Conservation (phyloP, 345 rosid genomes). For the Kernera saxatilis region DNA sequence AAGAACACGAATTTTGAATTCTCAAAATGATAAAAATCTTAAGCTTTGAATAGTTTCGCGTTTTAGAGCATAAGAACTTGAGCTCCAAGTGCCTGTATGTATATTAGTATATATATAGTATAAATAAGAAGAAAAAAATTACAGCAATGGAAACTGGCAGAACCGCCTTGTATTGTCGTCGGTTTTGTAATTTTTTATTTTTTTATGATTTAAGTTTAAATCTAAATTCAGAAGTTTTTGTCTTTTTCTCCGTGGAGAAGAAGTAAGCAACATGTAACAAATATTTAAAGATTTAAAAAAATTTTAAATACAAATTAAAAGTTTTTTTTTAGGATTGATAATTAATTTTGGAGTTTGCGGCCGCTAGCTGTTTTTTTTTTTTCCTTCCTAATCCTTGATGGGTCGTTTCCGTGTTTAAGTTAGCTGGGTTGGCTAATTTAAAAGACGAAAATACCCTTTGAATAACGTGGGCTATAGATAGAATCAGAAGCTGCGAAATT, state of each 20-base stretch:
- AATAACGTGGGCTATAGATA: neutral
- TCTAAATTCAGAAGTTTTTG: neutral
- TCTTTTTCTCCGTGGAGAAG: constrained; percentile 23
- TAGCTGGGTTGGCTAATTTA: neutral
- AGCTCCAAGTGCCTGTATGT: constrained; percentile 11
- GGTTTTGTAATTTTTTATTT: constrained; percentile 12
- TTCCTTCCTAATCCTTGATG: neutral
- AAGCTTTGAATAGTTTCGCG: neutral
- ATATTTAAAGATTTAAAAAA: neutral
- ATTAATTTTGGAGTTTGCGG: constrained; percentile 1
- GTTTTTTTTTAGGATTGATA: neutral
- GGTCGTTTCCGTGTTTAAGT: constrained; percentile 26
- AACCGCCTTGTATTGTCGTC: constrained; percentile 27
- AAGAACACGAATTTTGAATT: neutral
- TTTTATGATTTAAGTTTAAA: neutral
- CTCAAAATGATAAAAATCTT: neutral
- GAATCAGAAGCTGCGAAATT: neutral
- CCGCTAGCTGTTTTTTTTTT: constrained; percentile 17
- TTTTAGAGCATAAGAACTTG: constrained; percentile 11
- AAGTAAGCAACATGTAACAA: constrained; percentile 14
- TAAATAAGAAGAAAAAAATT: no score
- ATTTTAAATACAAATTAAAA: neutral
- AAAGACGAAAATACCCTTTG: constrained; percentile 1
- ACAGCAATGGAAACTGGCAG: neutral
- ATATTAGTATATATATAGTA: constrained; percentile 1